Base-by-base conservation (phyloP, 805 yeast genomes). In the Pichia rugopelliculosa region DNA sequence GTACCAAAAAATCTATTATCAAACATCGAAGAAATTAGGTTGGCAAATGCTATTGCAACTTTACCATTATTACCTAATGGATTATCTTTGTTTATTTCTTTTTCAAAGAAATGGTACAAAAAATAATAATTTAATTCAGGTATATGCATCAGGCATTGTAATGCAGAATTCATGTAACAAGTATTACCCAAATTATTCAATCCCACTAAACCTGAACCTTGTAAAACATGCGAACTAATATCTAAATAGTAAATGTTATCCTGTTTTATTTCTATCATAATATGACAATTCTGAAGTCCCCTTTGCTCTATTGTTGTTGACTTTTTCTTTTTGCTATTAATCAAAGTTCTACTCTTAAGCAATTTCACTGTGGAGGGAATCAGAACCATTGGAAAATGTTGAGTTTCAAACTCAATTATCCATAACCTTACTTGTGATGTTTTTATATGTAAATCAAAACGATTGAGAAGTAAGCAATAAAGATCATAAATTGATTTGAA, bases 131-230 rank as follows among this genome's bases (percentile, higher is more conserved):
- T 77, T 23, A 93, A 65, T 62, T 88, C 96, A 1, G 96, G 95
- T 12, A 90, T 74, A 59, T 91, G 98, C 0, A 79, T 75, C 38
- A 91, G 67, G 59, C 97, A 91, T 60, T 93, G 98, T 40, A 91
- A 67, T 0, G 96, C 96, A 10, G 95, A 86, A 63, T 88, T 89
- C 97, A 90, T 89, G 63, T 88, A 90, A 64, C 97, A 90, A 0
- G 95, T 82, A 61, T 90, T 90, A 3, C 97, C 97, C 51, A 89
- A 68, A 59, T 87, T 90, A 45, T 73, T 68, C 59, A 83, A 54
- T 51, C 97, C 83, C 49, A 73, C 63, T 41, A 71, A 60, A 54
- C 96, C 90, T 25, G 52, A 56, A 3, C 65, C 62, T 4, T 53
- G 56, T 13, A 55, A 36, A 3, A 62, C 33, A 6, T 43, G 43